Evolutionary conservation across 805 yeast species (phyloP), one percentile per base, ranked within the genome.

Genomic region (Blastobotrys muscicola): DNA sequence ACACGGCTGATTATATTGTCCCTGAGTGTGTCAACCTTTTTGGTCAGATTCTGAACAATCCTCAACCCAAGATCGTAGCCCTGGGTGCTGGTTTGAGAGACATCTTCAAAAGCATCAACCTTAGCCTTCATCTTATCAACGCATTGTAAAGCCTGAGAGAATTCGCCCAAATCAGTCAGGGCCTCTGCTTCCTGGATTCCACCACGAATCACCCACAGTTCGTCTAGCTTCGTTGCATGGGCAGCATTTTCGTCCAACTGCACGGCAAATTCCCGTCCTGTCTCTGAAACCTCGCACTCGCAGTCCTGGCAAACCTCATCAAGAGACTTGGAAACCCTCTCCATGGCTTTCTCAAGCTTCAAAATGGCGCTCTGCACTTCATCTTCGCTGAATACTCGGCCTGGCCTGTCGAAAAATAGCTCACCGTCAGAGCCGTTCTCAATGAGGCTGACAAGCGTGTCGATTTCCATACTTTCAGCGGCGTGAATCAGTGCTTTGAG

Each of bases 151-250:
- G 53, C 48, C 29, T 40, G 44, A 5, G 45, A 36, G 6, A 48
- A 37, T 20, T 53, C 56, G 5, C 50, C 54, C 10, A 53, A 13
- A 12, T 48, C 50, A 13, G 31, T 9, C 5, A 51, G 44, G 12
- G 42, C 47, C 9, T 51, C 48, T 6, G 45, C 45, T 35, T 53
- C 56, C 32, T 50, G 46, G 29, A 53, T 30, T 10, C 53, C 55
- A 4, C 50, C 36, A 29, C 48, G 40, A 11, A 53, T 38, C 11
- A 50, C 43, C 56, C 56, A 53, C 7, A 53, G 40, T 14, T 45
- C 45, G 33, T 51, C 42, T 31, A 53, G 20, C 3, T 50, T 55
- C 29, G 29, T 26, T 37, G 30, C 35, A 11, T 13, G 8, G 7
- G 35, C 40, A 8, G 23, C 35, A 3, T 40, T 46, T 15, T 30